phyloP scores from a whole-genome alignment of 2,329 filamentous ascomycete genomes.

The Aulographum hederae region DNA sequence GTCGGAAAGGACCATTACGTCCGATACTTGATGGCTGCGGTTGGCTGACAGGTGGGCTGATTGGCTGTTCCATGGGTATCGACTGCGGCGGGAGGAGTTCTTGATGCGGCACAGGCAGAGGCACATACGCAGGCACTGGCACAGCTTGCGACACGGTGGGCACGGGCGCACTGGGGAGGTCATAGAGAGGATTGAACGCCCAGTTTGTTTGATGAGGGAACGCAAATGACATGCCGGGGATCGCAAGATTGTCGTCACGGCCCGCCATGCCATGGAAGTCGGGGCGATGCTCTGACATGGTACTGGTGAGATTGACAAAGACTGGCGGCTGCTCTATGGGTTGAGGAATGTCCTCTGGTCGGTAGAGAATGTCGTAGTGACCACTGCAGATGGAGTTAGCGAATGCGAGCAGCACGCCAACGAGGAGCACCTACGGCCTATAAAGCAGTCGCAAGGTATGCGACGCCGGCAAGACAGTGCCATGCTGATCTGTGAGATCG shows the following conservation, averaged over 20 bases:
- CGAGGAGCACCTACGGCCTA: conserved; percentile 33
- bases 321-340: conserved; percentile 8
- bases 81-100: no score
- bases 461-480: conserved; percentile 22
- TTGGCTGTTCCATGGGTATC: no score
- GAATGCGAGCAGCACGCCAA: not conserved
- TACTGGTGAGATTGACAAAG: conserved; percentile 8
- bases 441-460: conserved; percentile 52
- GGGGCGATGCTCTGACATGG: not conserved
- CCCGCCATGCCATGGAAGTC: not conserved
- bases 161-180: no score
- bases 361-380: conserved; percentile 91
- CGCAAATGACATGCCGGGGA: conserved; percentile 5
- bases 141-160: no score
- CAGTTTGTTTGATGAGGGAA: no score
- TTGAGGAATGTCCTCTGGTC: conserved; percentile 31
- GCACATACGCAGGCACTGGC: no score
- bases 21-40: no score
- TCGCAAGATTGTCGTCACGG: conserved; percentile 2
- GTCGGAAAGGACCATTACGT: not conserved
- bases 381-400: conserved; percentile 28
- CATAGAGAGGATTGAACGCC: no score
- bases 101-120: no score
- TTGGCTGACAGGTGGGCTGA: no score
- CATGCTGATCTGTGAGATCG: conserved; percentile 30